phyloP scores from a whole-genome alignment of 495 filamentous ascomycete species.

The Baudoinia panamericana region DNA sequence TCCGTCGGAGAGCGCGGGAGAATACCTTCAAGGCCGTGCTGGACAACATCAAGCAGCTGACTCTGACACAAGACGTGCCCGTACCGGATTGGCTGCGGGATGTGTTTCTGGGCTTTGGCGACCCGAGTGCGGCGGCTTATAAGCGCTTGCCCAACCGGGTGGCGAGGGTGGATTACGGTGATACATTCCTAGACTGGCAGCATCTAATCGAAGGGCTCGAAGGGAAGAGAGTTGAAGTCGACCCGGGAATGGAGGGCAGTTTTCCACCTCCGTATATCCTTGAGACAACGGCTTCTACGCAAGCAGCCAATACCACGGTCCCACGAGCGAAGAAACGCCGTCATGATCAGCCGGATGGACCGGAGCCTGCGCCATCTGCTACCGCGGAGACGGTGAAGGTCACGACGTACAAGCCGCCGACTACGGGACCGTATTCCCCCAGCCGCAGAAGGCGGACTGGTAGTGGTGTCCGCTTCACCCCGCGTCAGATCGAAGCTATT shows the following conservation, averaged over 20 bases:
- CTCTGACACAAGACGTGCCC: slow-evolving; percentile 63
- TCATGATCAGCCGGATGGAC: slow-evolving; percentile 42
- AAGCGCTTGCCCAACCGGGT: slow-evolving; percentile 67
- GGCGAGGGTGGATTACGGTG: slow-evolving; percentile 69
- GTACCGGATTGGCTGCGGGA: slow-evolving; percentile 90
- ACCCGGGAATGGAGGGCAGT: slow-evolving; percentile 52
- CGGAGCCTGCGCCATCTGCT: slow-evolving; percentile 48
- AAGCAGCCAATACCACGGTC: slow-evolving; percentile 22
- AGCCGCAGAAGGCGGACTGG: slow-evolving; percentile 77
- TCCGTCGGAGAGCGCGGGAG: slow-evolving; percentile 73
- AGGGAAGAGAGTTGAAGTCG: slow-evolving; percentile 67
- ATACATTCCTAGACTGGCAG: slow-evolving; percentile 92
- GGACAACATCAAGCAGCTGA: slow-evolving; percentile 76
- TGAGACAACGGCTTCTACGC: slow-evolving; percentile 40
- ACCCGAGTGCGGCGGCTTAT: slow-evolving; percentile 77
- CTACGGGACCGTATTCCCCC: slow-evolving; percentile 80
- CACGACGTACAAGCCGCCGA: slow-evolving; percentile 82
- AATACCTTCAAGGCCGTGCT: slow-evolving; percentile 97
- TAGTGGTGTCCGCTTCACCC: slow-evolving; percentile 78
- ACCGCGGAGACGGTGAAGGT: slow-evolving; percentile 58
- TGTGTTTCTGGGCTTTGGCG: slow-evolving; percentile 91
- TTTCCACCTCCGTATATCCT: slow-evolving; percentile 83
- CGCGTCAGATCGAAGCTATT: slow-evolving; percentile 84
- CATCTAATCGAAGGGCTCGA: slow-evolving; percentile 82
- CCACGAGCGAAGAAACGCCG: slow-evolving; percentile 58